Percentiles rank a stretch among this genome's conserved stretches.
phyloP scores from a whole-genome alignment of 2,329 filamentous ascomycete species.

The Alternaria brassicae region DNA sequence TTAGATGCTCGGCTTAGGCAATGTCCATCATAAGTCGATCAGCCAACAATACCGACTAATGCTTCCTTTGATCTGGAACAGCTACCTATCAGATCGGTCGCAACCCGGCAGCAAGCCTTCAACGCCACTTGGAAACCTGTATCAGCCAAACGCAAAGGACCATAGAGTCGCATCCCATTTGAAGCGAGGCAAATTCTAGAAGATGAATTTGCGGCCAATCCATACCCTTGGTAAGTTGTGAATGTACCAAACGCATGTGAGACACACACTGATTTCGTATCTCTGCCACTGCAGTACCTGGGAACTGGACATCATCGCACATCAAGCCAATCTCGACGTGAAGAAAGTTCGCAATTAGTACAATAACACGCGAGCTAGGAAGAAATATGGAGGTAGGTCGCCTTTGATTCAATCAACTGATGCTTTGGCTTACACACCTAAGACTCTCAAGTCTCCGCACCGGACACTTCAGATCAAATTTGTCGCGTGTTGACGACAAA shows the following conservation, averaged over 20 bases:
- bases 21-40: neutral
- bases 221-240: constrained; percentile 36
- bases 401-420: no score
- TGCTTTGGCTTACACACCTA: constrained; percentile 6
- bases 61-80: neutral
- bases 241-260: neutral
- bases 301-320: constrained; percentile 48
- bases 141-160: constrained; percentile 44
- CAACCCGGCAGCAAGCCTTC: constrained; percentile 20
- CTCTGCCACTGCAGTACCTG: constrained; percentile 17
- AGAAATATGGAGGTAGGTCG: constrained; percentile 37
- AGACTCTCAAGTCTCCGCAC: constrained; percentile 15
- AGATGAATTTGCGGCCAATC: constrained; percentile 45
- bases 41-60: neutral
- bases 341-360: constrained; percentile 48
- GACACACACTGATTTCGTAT: neutral
- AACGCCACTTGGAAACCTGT: constrained; percentile 37
- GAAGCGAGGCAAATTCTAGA: constrained; percentile 46
- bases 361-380: constrained; percentile 46
- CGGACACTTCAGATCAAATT: constrained; percentile 11
- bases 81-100: neutral
- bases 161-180: constrained; percentile 39
- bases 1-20: neutral
- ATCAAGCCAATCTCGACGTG: constrained; percentile 46
- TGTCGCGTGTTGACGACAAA: constrained; percentile 25